Evolutionary conservation across 2,329 filamentous ascomycete species (phyloP), one percentile per base, ranked within the genome.

Genomic region (Neonectria hederae): DNA sequence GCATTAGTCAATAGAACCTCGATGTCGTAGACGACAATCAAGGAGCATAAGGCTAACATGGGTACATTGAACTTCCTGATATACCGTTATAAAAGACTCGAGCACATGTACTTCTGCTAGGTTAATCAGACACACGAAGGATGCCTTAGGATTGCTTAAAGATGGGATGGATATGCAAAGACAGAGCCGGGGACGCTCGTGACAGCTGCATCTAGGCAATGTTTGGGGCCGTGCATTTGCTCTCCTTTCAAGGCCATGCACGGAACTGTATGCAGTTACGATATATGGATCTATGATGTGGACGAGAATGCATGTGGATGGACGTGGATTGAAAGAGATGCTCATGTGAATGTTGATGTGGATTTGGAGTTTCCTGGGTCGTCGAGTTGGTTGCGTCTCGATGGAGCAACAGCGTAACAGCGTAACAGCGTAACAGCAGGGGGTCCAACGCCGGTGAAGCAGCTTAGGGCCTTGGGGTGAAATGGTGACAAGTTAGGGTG

Each of bases 371-470:
- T 49, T 56, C 52, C 52, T 52, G 53, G 45, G 52, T 26, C 19
- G 24, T 17, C 30, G 32, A 38, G 48, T 49, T 52, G 9, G 53
- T 28, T 49, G 22, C 7, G 22, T 21, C 19, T 53, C 14, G 21
- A 55, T 55, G 52, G 35, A 52, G 53, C 14, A 30, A 14, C 13
- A 46, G 21, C 52, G n/a, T n/a, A n/a, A n/a, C n/a, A n/a, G n/a
- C n/a, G n/a, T n/a, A n/a, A n/a, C n/a, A n/a, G n/a, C n/a, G n/a
- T n/a, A n/a, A n/a, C n/a, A n/a, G n/a, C n/a, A n/a, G n/a, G 40
- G 24, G 26, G 48, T 60, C 10, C 14, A 54, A 54, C 49, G 35
- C 54, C 57, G 49, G 49, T 60, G 57, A 54, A 53, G 19, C 40
- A 42, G 52, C 10, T 14, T 48, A 4, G 42, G 17, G 17, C 5